Evolutionary conservation across 2,329 filamentous ascomycete genomes (phyloP), one percentile per base, ranked within the genome.

Genomic region (Diplodia seriata): DNA sequence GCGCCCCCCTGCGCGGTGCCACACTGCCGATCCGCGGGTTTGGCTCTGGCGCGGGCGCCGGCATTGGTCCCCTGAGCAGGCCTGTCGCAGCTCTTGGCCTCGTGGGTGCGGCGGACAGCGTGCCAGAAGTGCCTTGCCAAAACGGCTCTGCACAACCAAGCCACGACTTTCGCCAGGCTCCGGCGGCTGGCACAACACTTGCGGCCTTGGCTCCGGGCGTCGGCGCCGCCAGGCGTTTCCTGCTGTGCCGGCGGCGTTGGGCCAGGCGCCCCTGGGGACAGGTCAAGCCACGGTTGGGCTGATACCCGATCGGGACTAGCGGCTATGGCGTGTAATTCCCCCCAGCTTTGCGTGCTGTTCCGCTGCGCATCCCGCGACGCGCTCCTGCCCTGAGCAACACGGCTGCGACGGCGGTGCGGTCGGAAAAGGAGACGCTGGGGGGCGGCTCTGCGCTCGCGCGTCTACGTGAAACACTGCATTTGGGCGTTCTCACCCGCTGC

Each of bases 331-430:
- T 63, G 47, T 36, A 47, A 23, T 12, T 51, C 59, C 59, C 59
- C 59, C 59, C 50, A 49, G 59, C 59, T 51, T 63, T 63, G 59
- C 59, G 59, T 63, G 59, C 59, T 63, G 59, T 38, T 40, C n/a
- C 33, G 18, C 53, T 15, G 54, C 54, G 15, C 54, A 29, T 56
- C 36, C 18, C 54, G 31, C 53, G 18, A 12, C 33, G 15, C 6
- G 9, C 36, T 43, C 40, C 57, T 62, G 43, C n/a, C 18, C 43
- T 47, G 43, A 4, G 7, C 18, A 5, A 23, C 26, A 23, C 50
- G 50, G 50, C 50, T 18, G 50, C 12, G 26, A 5, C 23, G 15
- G 12, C 53, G 53, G 26, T 23, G 36, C 53, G 20, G 40, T 11
- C 8, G 1, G 12, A 47, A 59, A 29, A 29, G 55, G 36, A 20